These are phyloP conservation scores for Neurospora discreta DNA, from an alignment of 495 filamentous ascomycete genomes.

Conservation along the genomic window DNA sequence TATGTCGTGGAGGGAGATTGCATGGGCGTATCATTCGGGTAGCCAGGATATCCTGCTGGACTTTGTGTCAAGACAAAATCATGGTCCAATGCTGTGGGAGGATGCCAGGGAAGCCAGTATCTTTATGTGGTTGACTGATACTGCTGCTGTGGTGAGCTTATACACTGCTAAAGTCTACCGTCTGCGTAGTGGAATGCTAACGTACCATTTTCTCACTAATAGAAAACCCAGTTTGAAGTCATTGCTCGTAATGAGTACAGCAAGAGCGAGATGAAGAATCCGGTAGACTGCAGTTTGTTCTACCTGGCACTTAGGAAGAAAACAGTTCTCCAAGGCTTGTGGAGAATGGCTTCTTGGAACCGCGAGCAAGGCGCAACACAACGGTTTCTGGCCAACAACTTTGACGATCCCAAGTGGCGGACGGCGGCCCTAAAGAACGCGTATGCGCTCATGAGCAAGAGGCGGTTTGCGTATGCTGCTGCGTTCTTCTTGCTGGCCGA, in stretches of 20 bases:
- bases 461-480: constrained; percentile 88
- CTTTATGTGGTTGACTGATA: constrained; percentile 88
- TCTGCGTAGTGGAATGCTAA: background rate
- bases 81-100: constrained; percentile 70
- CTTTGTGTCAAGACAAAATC: constrained; percentile 71
- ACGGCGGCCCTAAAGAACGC: constrained; percentile 93
- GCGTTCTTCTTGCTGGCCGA: constrained; percentile 92
- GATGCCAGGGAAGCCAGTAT: constrained; percentile 78
- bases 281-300: constrained; percentile 84
- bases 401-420: constrained; percentile 74
- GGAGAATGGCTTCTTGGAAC: constrained; percentile 92
- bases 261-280: constrained; percentile 76
- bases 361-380: constrained; percentile 71
- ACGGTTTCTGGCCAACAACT: constrained; percentile 73
- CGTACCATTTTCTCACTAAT: background rate
- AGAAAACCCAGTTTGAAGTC: constrained; percentile 74
- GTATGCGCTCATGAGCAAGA: constrained; percentile 88
- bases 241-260: constrained; percentile 92
- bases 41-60: constrained; percentile 91
- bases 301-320: constrained; percentile 92
- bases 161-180: background rate
- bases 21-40: constrained; percentile 84
- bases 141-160: constrained; percentile 56
- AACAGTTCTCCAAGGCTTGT: constrained; percentile 79
- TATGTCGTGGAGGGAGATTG: constrained; percentile 86